Evolutionary conservation across 495 filamentous ascomycete species (phyloP).

Genomic region (Lasiosphaeris hirsuta): DNA sequence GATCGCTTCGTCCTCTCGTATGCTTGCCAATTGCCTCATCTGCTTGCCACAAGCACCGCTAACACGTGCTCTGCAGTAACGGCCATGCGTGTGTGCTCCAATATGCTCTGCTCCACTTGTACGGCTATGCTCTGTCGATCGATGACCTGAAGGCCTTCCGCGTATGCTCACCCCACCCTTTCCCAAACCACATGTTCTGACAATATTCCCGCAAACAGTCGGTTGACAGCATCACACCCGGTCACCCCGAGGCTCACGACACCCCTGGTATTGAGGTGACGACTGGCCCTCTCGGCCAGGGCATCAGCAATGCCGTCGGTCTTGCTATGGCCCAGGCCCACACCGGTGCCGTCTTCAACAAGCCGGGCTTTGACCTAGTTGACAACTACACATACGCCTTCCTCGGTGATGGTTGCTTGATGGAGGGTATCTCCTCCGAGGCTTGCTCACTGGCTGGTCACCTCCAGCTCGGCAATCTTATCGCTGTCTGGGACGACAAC

Average conservation of each 20-base stretch:
- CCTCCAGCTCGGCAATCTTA: conserved; percentile 95
- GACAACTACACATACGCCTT: conserved; percentile 96
- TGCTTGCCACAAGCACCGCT: background rate
- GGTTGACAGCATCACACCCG: conserved; percentile 91
- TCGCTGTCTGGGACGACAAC: conserved; percentile 97
- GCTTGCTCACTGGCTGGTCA: conserved; percentile 91
- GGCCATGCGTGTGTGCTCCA: conserved; percentile 99
- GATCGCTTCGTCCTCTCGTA: conserved; percentile 99
- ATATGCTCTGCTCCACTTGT: conserved; percentile 96
- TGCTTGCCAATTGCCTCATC: conserved; percentile 42
- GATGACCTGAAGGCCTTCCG: conserved; percentile 95
- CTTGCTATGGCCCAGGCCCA: conserved; percentile 94
- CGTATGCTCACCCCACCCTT: conserved; percentile 52
- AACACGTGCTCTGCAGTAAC: conserved; percentile 57
- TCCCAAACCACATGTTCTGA: conserved; percentile 12
- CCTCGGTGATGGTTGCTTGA: conserved; percentile 97
- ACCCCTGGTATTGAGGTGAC: conserved; percentile 97
- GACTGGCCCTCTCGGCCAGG: conserved; percentile 93
- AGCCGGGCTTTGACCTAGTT: conserved; percentile 85
- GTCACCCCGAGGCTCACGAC: conserved; percentile 95
- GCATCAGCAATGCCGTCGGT: conserved; percentile 93
- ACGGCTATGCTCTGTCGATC: conserved; percentile 79
- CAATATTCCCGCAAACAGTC: conserved; percentile 41
- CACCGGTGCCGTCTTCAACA: conserved; percentile 89
- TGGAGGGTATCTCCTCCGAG: conserved; percentile 96